phyloP scores from a whole-genome alignment of 352 stramenopile genomes.

The Phytopythium kandeliae region DNA sequence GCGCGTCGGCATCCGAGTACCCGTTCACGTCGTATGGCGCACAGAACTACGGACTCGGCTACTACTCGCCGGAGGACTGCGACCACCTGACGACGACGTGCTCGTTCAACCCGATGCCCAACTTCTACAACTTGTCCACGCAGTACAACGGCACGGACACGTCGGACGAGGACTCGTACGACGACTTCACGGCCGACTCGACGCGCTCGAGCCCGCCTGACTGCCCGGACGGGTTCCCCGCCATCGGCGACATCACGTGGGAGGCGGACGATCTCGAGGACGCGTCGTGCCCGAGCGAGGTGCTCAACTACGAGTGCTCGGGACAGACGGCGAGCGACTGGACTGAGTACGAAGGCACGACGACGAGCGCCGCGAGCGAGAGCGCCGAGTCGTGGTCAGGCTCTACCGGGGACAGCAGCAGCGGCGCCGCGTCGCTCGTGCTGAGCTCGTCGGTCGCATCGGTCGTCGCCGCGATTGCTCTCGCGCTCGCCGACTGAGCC shows the following conservation, averaged over 20 bases:
- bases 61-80: constrained; percentile 58
- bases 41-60: constrained; percentile 62
- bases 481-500: constrained; percentile 8
- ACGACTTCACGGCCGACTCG: constrained; percentile 22
- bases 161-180: constrained; percentile 26
- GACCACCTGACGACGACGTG: constrained; percentile 42
- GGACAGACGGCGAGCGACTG: constrained; percentile 40
- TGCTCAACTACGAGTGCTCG: constrained; percentile 38
- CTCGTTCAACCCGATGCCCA: constrained; percentile 47
- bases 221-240: constrained; percentile 25
- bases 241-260: constrained; percentile 24
- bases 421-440: constrained; percentile 4
- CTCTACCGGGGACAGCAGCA: neutral
- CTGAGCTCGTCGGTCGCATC: constrained; percentile 18
- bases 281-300: constrained; percentile 19
- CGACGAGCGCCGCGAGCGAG: constrained; percentile 19
- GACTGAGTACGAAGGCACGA: constrained; percentile 28
- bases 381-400: constrained; percentile 13
- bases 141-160: constrained; percentile 40
- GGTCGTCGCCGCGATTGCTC: constrained; percentile 5
- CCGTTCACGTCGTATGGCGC: too few relatives aligned
- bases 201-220: constrained; percentile 12
- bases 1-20: constrained; percentile 13
- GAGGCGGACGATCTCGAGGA: constrained; percentile 20
- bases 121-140: constrained; percentile 46